Base-by-base conservation (phyloP, 768 basidiomycete genomes). In the Candolleomyces eurysporus region DNA sequence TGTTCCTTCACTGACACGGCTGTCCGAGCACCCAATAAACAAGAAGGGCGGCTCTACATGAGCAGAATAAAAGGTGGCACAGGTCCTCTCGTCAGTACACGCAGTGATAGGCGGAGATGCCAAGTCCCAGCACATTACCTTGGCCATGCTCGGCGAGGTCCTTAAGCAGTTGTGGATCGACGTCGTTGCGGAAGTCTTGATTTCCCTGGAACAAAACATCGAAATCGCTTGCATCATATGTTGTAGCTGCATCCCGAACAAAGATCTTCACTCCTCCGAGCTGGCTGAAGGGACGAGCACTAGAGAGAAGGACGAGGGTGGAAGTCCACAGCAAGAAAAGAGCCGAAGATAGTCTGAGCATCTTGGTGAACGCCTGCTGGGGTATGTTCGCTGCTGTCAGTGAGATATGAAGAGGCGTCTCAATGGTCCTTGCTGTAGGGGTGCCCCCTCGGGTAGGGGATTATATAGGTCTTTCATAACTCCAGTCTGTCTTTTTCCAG, bases 141-240 rank as follows among this genome's bases (percentile, higher is more conserved):
- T 76, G 75, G 36, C 75, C 75, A 3, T 72, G 68, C 45, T 68
- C 69, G 19, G 71, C 65, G 36, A 76, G 59, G 30, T 67, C 66
- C 56, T 70, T 63, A 16, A 76, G 60, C 16, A 75, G 64, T 61
- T 65, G 22, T 11, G 53, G 21, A 19, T 61, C 31, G 36, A 36
- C 36, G 4, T 40, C 39, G 9, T 67, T 52, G 40, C 72, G 68
- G 68, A 77, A 77, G 6, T 64, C 66, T 50, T 70, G 59, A 61
- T 77, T 76, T 50, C 76, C 74, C 42, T 55, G 53, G 36, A 48
- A 56, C 2, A 61, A 46, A 7, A 36, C 36, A 16, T 61, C 60
- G 22, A 59, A 59, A 49, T 52, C 58, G 16, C 49, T 40, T 21
- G 45, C 6, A 14, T 46, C 6, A 17, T 6, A 46, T 21, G 17